Conservation (phyloP, 140 eudicot genomes). For the Cichorium intybus region DNA sequence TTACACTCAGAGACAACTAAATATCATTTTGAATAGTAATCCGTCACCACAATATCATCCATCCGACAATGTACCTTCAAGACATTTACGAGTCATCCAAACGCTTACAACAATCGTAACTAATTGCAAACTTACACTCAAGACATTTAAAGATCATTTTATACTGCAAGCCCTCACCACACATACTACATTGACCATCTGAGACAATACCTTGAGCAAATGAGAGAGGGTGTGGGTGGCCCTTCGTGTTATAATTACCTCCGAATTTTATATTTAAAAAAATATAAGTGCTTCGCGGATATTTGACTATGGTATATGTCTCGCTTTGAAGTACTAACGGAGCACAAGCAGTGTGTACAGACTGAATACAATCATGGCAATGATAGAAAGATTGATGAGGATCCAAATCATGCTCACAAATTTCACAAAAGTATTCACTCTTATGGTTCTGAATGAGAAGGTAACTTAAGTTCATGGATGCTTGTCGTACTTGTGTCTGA, state of each 20-base stretch:
- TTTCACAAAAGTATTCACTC: neutral
- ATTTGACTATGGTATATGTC: neutral
- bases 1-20: neutral
- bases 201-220: neutral
- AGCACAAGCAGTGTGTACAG: slow-evolving; percentile 2
- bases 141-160: neutral
- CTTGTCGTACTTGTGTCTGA: neutral
- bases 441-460: neutral
- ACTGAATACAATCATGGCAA: neutral
- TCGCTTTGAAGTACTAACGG: neutral
- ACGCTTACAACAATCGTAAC: neutral
- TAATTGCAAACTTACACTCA: neutral
- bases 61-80: no score
- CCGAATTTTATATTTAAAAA: neutral
- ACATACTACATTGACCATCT: neutral
- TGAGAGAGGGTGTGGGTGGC: neutral
- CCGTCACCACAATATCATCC: neutral
- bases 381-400: neutral
- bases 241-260: neutral
- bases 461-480: neutral
- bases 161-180: neutral
- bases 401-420: neutral
- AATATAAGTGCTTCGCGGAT: neutral
- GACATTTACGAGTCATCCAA: no score
- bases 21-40: neutral